phyloP scores from a whole-genome alignment of 805 yeast species.

The Yamadazyma scolyti region DNA sequence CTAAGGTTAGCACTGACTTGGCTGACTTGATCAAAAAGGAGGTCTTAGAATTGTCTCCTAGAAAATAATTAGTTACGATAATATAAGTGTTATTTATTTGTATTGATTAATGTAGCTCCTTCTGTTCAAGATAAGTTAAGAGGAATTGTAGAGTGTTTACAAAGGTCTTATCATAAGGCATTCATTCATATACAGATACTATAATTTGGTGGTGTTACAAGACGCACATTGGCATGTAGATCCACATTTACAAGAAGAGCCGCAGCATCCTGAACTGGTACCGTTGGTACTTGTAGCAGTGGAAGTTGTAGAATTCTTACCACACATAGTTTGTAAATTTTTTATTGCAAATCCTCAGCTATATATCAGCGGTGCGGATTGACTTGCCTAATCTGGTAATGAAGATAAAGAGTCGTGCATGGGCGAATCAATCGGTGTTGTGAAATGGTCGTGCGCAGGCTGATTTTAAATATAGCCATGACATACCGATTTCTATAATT shows the following conservation, averaged over 20 bases:
- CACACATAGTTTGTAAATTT: slow-evolving; percentile 15
- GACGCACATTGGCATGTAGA: slow-evolving; percentile 36
- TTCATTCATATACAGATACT: slow-evolving; percentile 4
- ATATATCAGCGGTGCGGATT: slow-evolving; percentile 5
- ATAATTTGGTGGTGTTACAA: slow-evolving; percentile 41
- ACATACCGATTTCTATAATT: too few species aligned
- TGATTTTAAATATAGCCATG: too few species aligned
- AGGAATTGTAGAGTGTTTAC: too few species aligned
- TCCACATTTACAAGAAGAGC: slow-evolving; percentile 39
- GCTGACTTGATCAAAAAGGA: slow-evolving; percentile 67
- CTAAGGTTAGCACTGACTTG: slow-evolving; percentile 66
- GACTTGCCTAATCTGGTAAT: slow-evolving; percentile 9
- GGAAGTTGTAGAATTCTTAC: slow-evolving; percentile 11
- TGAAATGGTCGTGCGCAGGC: too few species aligned
- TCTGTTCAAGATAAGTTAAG: too few species aligned
- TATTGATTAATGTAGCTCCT: neutral
- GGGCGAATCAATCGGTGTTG: too few species aligned
- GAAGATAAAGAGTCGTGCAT: neutral
- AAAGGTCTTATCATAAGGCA: too few species aligned
- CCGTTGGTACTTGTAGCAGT: slow-evolving; percentile 11
- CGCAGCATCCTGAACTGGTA: slow-evolving; percentile 23
- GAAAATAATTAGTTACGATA: slow-evolving; percentile 24
- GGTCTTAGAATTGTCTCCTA: slow-evolving; percentile 46
- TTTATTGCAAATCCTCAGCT: slow-evolving; percentile 6
- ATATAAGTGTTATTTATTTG: neutral